phyloP scores from a whole-genome alignment of 805 yeast genomes.

The Cyberlindnera galapagoensis region DNA sequence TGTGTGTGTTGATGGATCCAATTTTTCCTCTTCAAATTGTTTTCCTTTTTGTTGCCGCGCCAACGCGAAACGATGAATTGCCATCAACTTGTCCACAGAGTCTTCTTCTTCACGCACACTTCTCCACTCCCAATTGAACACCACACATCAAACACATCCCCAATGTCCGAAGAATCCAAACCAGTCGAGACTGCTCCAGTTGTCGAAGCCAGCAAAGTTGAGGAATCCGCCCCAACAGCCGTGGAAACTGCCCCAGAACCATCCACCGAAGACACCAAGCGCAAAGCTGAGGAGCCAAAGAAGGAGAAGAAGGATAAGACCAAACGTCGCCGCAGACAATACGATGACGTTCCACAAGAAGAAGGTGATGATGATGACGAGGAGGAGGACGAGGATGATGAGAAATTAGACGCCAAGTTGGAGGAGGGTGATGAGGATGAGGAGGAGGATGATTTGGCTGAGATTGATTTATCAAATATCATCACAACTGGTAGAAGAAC shows the following conservation, averaged over 20 bases:
- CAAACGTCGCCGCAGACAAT: slow-evolving; percentile 54
- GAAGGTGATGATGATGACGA: slow-evolving; percentile 45
- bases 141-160: too few relatives aligned
- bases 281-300: slow-evolving; percentile 24
- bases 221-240: slow-evolving; percentile 1
- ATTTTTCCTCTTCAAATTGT: too few relatives aligned
- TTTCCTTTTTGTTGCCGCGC: too few relatives aligned
- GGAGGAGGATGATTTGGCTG: slow-evolving; percentile 73
- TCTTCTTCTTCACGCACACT: too few relatives aligned
- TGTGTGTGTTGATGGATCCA: too few relatives aligned
- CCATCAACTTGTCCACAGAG: too few relatives aligned
- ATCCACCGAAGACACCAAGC: slow-evolving; percentile 17
- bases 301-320: too few relatives aligned
- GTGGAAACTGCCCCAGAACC: slow-evolving; percentile 6
- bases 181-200: slow-evolving; percentile 9
- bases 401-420: slow-evolving; percentile 41
- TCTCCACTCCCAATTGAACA: too few relatives aligned
- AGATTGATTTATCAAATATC: slow-evolving; percentile 77
- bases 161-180: slow-evolving; percentile 24
- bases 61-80: too few relatives aligned
- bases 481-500: slow-evolving; percentile 85
- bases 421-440: slow-evolving; percentile 48
- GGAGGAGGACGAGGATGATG: slow-evolving; percentile 38
- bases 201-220: slow-evolving; percentile 3
- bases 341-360: slow-evolving; percentile 55